Evolutionary conservation across 2,329 filamentous ascomycete genomes (phyloP).

Genomic region (Sclerotinia trifoliorum): DNA sequence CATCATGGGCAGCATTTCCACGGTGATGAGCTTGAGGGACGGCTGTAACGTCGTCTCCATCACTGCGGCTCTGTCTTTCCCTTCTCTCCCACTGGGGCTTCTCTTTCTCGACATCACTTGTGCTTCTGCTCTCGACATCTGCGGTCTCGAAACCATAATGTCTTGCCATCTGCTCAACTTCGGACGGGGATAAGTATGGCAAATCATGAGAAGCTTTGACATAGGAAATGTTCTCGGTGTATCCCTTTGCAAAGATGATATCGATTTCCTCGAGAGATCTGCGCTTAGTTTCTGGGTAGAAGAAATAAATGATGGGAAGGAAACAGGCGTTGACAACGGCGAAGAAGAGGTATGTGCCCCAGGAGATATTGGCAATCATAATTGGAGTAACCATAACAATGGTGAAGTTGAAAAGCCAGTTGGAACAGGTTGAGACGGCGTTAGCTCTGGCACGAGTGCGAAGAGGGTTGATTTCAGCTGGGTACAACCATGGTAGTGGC

Average conservation of each 20-base stretch:
- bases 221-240: conserved; percentile 58
- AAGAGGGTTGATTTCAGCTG: conserved; percentile 59
- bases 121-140: conserved; percentile 35
- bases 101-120: conserved; percentile 27
- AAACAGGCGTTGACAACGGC: conserved; percentile 42
- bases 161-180: conserved; percentile 47
- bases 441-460: conserved; percentile 62
- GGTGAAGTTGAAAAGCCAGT: conserved; percentile 56
- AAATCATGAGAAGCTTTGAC: conserved; percentile 57
- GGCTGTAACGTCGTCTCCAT: background rate
- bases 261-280: conserved; percentile 68
- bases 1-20: conserved; percentile 14
- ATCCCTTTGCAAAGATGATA: conserved; percentile 62
- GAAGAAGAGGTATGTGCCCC: conserved; percentile 44
- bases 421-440: conserved; percentile 58
- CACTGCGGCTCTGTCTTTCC: background rate
- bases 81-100: background rate
- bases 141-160: conserved; percentile 36
- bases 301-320: conserved; percentile 43
- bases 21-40: conserved; percentile 4
- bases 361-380: conserved; percentile 39
- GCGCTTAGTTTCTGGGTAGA: conserved; percentile 51
- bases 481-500: conserved; percentile 61
- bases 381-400: conserved; percentile 45
- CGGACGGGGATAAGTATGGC: conserved; percentile 50